Percentiles rank a stretch among this genome's conserved stretches.
Evolutionary conservation across 129 eudicot genomes (phyloP).

Genomic region (Erigeron canadensis): DNA sequence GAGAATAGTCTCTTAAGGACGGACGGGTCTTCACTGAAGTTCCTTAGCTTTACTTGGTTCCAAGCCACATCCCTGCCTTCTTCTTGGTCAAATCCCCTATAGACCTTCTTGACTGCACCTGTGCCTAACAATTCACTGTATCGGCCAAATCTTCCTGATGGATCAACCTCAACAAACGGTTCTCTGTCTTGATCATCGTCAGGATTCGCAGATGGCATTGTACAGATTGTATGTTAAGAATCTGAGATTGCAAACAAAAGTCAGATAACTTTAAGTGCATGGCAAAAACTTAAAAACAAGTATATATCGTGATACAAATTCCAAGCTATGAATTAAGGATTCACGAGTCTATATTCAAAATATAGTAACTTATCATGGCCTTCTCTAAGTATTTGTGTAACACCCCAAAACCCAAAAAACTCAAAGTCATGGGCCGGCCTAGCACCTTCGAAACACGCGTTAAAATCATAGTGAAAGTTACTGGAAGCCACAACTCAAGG

Average conservation of each 20-base stretch:
- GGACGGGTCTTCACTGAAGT: constrained; percentile 52
- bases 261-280: neutral
- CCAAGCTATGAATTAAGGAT: too few relatives aligned
- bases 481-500: too few relatives aligned
- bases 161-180: constrained; percentile 75
- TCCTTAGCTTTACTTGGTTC: constrained; percentile 64
- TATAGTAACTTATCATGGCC: too few relatives aligned
- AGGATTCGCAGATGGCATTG: constrained; percentile 46
- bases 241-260: neutral
- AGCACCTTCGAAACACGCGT: too few relatives aligned
- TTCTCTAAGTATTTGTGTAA: too few relatives aligned
- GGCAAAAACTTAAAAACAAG: neutral
- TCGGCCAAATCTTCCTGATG: constrained; percentile 80
- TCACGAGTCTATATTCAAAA: too few relatives aligned
- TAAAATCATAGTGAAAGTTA: too few relatives aligned
- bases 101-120: constrained; percentile 85
- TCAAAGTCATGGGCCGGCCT: too few relatives aligned
- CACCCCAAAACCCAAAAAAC: too few relatives aligned
- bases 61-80: constrained; percentile 81
- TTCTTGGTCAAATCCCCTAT: constrained; percentile 64
- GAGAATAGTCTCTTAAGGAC: constrained; percentile 48
- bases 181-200: constrained; percentile 61
- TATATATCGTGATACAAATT: neutral
- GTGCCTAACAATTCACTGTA: constrained; percentile 64
- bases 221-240: constrained; percentile 3